Percentiles rank a stretch among this genome's conserved stretches.
phyloP scores from a whole-genome alignment of 768 basidiomycete species.

The Tulasnella calospora region DNA sequence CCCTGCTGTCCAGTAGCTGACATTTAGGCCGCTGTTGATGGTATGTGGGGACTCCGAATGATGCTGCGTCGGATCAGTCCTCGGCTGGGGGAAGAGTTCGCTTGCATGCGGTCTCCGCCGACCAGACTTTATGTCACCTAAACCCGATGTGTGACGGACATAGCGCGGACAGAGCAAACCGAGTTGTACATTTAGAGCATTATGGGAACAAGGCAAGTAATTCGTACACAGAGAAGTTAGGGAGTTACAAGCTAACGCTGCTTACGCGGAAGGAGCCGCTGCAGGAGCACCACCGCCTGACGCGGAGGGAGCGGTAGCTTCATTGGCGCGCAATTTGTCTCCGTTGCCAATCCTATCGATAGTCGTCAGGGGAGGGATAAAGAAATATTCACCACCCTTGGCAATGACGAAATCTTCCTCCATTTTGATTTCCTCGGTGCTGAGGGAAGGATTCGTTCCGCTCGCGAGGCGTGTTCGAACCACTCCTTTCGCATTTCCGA shows the following conservation, averaged over 20 bases:
- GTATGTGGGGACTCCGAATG: background rate
- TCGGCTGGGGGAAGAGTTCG: background rate
- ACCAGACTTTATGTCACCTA: background rate
- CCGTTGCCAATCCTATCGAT: background rate
- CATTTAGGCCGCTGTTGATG: background rate
- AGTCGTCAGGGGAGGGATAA: slow-evolving; percentile 17
- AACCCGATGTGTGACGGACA: background rate
- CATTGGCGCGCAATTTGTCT: background rate
- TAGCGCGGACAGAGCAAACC: background rate
- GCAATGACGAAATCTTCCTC: slow-evolving; percentile 20
- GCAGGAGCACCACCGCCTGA: too few relatives aligned
- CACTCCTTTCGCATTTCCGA: background rate
- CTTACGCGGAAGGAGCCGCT: too few relatives aligned
- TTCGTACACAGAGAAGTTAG: too few relatives aligned
- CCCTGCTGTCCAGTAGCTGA: background rate
- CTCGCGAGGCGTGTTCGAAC: background rate
- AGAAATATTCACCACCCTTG: slow-evolving; percentile 25
- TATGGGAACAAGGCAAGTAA: background rate
- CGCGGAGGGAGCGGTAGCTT: background rate
- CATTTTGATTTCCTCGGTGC: background rate
- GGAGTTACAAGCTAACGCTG: too few relatives aligned
- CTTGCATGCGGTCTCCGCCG: background rate
- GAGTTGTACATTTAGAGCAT: background rate
- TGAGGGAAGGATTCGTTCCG: background rate
- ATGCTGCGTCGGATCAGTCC: background rate